Base-by-base conservation (phyloP, 2,329 filamentous ascomycete genomes). In the Fusarium mexicanum region DNA sequence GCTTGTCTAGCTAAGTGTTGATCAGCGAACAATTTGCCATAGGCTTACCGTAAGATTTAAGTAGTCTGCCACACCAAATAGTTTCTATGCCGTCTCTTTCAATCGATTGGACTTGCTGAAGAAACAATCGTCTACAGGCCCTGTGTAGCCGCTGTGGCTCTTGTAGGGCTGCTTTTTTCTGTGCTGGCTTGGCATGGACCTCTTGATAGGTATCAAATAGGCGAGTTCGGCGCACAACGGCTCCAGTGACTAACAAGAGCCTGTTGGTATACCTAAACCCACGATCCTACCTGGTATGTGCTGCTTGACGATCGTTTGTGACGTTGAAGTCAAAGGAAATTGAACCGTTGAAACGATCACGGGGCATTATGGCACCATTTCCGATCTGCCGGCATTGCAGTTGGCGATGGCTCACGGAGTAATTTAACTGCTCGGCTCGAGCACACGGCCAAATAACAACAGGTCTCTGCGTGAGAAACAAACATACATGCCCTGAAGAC, bases 141-240 rank as follows among this genome's bases (percentile, higher is more conserved):
- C n/a, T 64, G 35, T 24, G 63, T 67, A 62, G 46, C 65, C 64
- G 71, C 69, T 44, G 69, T 77, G 69, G 66, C 64, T 72, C 73
- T 75, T 63, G 40, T 77, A 77, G 75, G 75, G 75, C 75, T 77
- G 73, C 60, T 68, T 61, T 31, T 20, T 67, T 26, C 61, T 54
- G 33, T 44, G 44, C 47, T 65, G 40, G 53, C 67, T 60, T 72
- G 71, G 60, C 55, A 62, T 44, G 54, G 67, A 31, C 58, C 57
- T 37, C 31, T 37, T 35, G 29, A 22, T 51, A 29, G 43, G 44
- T 33, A 72, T 61, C 50, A 46, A 75, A 73, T 77, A 75, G 75
- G 66, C 67, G 73, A 75, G 75, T 43, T 54, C 53, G 51, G 60
- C 47, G 53, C 67, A 60, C 46, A 65, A 64, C 67, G 65, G 58